Conservation (phyloP, 106 monocot species). For the Agapanthus africanus region DNA sequence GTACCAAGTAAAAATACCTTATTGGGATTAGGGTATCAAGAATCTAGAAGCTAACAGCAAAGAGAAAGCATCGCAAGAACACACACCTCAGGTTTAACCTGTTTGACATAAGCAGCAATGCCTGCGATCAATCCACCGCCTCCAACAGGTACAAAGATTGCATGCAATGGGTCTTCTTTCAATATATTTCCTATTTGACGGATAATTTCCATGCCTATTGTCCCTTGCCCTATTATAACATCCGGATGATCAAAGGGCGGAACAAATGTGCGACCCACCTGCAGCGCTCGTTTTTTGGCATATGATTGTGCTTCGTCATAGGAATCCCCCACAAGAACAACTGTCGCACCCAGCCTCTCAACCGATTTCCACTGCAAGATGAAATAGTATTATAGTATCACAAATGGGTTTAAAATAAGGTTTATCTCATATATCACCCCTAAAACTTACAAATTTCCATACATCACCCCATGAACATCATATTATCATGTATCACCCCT, state of each 20-base stretch:
- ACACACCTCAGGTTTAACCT: slow-evolving; percentile 78
- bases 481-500: too few relatives aligned
- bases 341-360: slow-evolving; percentile 73
- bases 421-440: too few relatives aligned
- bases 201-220: slow-evolving; percentile 90
- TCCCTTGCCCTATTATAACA: slow-evolving; percentile 88
- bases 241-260: slow-evolving; percentile 95
- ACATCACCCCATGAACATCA: neutral
- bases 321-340: slow-evolving; percentile 84
- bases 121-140: slow-evolving; percentile 98
- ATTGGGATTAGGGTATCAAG: neutral
- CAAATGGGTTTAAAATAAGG: too few relatives aligned
- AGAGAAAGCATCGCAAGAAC: neutral
- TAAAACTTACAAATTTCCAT: too few relatives aligned
- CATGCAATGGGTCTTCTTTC: slow-evolving; percentile 70
- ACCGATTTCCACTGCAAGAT: slow-evolving; percentile 85
- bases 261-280: slow-evolving; percentile 73
- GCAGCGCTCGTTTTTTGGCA: slow-evolving; percentile 56
- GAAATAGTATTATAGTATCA: too few relatives aligned
- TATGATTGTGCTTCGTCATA: slow-evolving; percentile 92
- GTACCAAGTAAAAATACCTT: neutral
- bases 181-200: slow-evolving; percentile 60
- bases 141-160: slow-evolving; percentile 97
- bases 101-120: slow-evolving; percentile 89
- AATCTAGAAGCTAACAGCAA: neutral